Base-by-base conservation (phyloP, 2,329 filamentous ascomycete genomes). In the Fonsecaea multimorphosa region DNA sequence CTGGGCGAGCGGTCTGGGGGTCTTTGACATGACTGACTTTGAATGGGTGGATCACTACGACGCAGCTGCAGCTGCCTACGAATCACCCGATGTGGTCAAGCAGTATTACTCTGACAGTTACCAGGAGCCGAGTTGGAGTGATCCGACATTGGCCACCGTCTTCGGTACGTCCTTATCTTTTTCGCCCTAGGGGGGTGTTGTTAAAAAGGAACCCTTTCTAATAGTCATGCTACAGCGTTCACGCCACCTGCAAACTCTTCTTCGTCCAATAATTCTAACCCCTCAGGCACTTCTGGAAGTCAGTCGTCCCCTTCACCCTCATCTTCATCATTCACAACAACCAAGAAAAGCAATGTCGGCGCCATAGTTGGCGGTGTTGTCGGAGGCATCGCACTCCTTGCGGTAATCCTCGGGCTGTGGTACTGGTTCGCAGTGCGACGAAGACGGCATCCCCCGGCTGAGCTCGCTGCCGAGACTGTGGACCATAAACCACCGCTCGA, bases 11-110 rank as follows among this genome's bases (percentile, higher is more conserved):
- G 77, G 78, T 0, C 70, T 81, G 19, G 77, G 79, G 1, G 71
- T 82, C 8, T 78, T 80, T 65, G 79, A 81, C 58, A 74, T 81
- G 76, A 76, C 74, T 2, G 70, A 72, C 16, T 68, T 80, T 67
- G 52, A 64, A 7, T 81, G 79, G 78, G 71, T 58, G 3, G 66
- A 74, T 53, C 65, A 70, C 1, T 81, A 78, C 64, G 72, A 80
- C 29, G 73, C 78, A 0, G 61, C 74, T 6, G 78, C 76, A 3
- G 66, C 59, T 1, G 61, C 67, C n/a, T 81, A 81, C 59, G 73
- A 78, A 7, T 38, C 49, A 7, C 66, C 66, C 9, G 53, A 75
- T 0, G 66, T 71, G 0, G 73, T 80, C 12, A 69, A 72, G 64
- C 61, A 75, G 11, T 79, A 77, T 75, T 80, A 80, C 58, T 31